Base-by-base conservation (phyloP, 225 moss, liverwort and hornwort species). In the Neckera pumila region DNA sequence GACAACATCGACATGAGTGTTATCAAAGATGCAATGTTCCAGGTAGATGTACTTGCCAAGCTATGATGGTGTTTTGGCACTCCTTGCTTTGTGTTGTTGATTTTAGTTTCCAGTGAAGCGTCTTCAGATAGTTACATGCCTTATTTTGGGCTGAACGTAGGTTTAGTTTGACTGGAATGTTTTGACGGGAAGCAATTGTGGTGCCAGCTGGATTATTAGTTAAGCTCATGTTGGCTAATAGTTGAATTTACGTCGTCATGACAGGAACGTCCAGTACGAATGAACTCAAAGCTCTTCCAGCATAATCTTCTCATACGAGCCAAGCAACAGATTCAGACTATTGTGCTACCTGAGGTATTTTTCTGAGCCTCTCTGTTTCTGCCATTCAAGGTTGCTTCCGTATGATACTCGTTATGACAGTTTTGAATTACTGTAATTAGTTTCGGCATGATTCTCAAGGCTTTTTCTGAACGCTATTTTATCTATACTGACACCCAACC, bases 241-340 rank as follows among this genome's bases (percentile, higher is more conserved):
- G 33, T 49, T 85, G 54, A 54, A 45, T 45, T 62, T 42, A 10
- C 49, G 42, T 85, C 49, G 56, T 56, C 21, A 34, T 89, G 38
- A 72, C 94, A 98, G 98, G 94, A 98, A 89, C 95, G 96, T 66
- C 94, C 96, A 61, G 89, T 98, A 43, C 93, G 94, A 86, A 96
- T 98, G 98, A 97, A 95, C 64, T 96, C 98, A 53, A 98, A 97
- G 91, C 90, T 97, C 34, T 98, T 98, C 85, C 93, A 96, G 82
- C 95, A 98, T 90, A 98, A 95, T 85, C 95, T 98, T 79, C 93
- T 95, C 83, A 91, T 90, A 40, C 91, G 92, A 61, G 98, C 98
- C 20, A 96, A 97, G 92, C 88, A 91, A 85, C 90, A 95, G 56
- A 94, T 91, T 71, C 95, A 96, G 90, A 96, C 91, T 76, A 98